Percentiles rank a stretch among this genome's conserved stretches.
Evolutionary conservation across 352 stramenopile genomes (phyloP).

Genomic region (Globisporangium solare): DNA sequence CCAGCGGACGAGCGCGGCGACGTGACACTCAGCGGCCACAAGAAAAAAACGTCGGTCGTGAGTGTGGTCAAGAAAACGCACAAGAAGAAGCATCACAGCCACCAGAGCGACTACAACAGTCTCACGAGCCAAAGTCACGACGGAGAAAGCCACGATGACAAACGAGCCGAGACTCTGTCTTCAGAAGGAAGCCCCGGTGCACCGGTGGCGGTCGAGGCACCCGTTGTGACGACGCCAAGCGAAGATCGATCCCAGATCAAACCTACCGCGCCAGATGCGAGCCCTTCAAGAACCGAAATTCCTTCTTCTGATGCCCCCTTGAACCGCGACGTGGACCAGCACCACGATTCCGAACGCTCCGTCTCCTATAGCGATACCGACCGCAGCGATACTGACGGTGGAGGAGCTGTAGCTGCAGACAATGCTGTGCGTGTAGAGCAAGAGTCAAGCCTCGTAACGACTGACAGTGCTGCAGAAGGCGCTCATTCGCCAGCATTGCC

Average conservation of each 20-base stretch:
- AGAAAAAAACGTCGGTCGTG: constrained; percentile 9
- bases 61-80: constrained; percentile 11
- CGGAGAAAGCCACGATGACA: background rate
- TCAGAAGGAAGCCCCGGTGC: background rate
- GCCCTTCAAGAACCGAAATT: too few relatives aligned
- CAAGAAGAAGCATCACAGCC: constrained; percentile 20
- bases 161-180: too few relatives aligned
- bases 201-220: background rate
- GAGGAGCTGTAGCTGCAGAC: background rate
- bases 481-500: too few relatives aligned
- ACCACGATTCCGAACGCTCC: background rate
- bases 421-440: background rate
- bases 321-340: too few relatives aligned
- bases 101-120: constrained; percentile 21
- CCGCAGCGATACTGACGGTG: background rate
- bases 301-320: too few relatives aligned
- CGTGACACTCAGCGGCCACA: background rate
- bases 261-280: too few relatives aligned
- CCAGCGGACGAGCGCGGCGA: constrained; percentile 10
- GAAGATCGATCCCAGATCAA: too few relatives aligned
- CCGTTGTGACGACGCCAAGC: too few relatives aligned
- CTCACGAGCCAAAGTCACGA: background rate
- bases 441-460: background rate
- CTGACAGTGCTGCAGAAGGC: too few relatives aligned
- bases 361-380: background rate